Evolutionary conservation across 176 grass and related monocot species (phyloP).

Genomic region (Neostapfia colusana): DNA sequence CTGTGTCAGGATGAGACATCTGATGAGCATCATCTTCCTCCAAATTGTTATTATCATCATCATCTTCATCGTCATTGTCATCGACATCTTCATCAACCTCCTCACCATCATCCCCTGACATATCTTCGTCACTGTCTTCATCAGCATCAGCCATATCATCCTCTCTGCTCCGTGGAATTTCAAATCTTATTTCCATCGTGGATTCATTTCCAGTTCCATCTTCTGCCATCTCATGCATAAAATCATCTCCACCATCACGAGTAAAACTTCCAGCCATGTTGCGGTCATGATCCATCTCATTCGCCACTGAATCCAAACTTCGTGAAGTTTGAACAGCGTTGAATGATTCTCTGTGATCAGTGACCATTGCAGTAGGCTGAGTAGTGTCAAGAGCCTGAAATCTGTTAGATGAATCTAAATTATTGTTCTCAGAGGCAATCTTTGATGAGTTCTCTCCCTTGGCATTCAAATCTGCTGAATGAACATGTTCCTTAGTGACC

Average conservation of each 20-base stretch:
- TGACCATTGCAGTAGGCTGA: constrained; percentile 58
- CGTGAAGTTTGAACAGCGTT: constrained; percentile 58
- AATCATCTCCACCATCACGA: constrained; percentile 83
- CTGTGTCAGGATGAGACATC: constrained; percentile 87
- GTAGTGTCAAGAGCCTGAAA: constrained; percentile 69
- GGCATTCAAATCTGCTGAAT: constrained; percentile 58
- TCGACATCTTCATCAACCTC: constrained; percentile 81
- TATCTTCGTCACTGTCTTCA: constrained; percentile 80
- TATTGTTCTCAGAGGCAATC: constrained; percentile 54
- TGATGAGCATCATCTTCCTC: constrained; percentile 85
- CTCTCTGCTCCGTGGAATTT: constrained; percentile 72
- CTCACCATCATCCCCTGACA: constrained; percentile 74
- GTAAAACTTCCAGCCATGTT: constrained; percentile 58
- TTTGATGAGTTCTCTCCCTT: constrained; percentile 69
- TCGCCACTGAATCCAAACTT: constrained; percentile 72
- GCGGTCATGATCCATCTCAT: constrained; percentile 92
- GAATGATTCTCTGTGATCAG: constrained; percentile 68
- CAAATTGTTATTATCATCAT: constrained; percentile 79
- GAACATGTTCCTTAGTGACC: constrained; percentile 91
- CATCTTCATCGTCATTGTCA: constrained; percentile 69
- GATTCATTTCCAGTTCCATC: constrained; percentile 76
- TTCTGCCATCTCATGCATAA: constrained; percentile 91
- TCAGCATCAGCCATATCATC: constrained; percentile 82
- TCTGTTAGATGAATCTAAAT: constrained; percentile 56
- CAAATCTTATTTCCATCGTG: constrained; percentile 95